Evolutionary conservation across 2,329 filamentous ascomycete species (phyloP), one percentile per base, ranked within the genome.

Genomic region (Chaetomiaceae sp.): DNA sequence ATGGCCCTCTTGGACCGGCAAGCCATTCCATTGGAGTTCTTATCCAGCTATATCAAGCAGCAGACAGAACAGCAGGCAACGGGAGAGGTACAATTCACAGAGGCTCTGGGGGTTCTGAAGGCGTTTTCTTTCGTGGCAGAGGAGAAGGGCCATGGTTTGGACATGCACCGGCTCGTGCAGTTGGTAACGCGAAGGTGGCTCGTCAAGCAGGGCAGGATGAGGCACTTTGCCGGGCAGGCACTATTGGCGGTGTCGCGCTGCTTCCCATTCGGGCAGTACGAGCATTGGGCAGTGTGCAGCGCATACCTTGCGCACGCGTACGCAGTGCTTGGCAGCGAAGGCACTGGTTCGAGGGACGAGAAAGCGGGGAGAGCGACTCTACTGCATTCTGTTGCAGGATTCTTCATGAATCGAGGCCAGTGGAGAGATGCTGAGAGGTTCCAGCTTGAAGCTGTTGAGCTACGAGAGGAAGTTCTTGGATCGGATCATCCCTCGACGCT

Each of bases 131-230:
- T 65, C 20, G 38, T 64, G 0, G 45, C 40, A 0, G 51, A 56
- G 27, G 15, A 20, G n/a, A 55, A 49, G 1, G 45, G 29, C 0
- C 33, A 52, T 0, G 41, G 32, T 6, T 45, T 62, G 3, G 46
- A 60, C 8, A 62, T 68, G 56, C 65, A 68, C 40, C 59, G 62
- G 1, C 60, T 68, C 0, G 55, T 68, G 0, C 65, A 68, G 11
- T 38, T 67, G 6, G 59, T 61, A 0, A 65, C 62, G 0, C 56
- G 49, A 4, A 60, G 56, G 29, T 67, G 64, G 58, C 46, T 68
- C 3, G 24, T 17, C 6, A 47, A 43, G 0, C 49, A 57, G 24
- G 48, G 39, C 2, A 48, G 3, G 0, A 42, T 52, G 6, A 1
- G 6, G 0, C 20, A 46, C 2, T 63, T 60, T 10, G 45, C 51